phyloP scores from a whole-genome alignment of 495 filamentous ascomycete species.

The Lasiosphaeris hirsuta region DNA sequence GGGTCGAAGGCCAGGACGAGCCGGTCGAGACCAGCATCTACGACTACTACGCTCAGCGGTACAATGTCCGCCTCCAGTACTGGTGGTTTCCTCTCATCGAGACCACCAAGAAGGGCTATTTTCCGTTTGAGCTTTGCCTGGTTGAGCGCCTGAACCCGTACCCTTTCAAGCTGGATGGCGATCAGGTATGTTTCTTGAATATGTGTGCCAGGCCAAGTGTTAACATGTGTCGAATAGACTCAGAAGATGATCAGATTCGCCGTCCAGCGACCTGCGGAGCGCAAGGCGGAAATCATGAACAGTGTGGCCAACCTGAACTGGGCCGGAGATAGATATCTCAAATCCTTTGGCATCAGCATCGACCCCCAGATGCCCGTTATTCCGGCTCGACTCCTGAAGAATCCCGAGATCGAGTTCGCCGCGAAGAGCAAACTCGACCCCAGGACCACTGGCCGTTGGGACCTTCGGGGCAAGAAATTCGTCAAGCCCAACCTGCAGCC shows the following conservation, averaged over 20 bases:
- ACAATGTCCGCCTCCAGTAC: slow-evolving; percentile 54
- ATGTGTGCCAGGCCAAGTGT: background rate
- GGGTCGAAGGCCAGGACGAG: slow-evolving; percentile 49
- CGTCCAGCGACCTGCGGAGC: slow-evolving; percentile 57
- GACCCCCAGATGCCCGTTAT: slow-evolving; percentile 56
- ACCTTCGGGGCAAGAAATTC: slow-evolving; percentile 78
- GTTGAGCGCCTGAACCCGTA: slow-evolving; percentile 65
- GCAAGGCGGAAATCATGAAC: slow-evolving; percentile 58
- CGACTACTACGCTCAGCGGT: slow-evolving; percentile 66
- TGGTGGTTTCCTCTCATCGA: slow-evolving; percentile 63
- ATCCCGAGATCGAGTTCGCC: slow-evolving; percentile 66
- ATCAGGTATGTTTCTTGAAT: slow-evolving; percentile 2
- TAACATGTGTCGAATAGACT: slow-evolving; percentile 47
- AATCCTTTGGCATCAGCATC: slow-evolving; percentile 66
- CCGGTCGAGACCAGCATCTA: slow-evolving; percentile 47
- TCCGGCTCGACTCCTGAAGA: slow-evolving; percentile 66
- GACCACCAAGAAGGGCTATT: slow-evolving; percentile 61
- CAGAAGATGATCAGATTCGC: slow-evolving; percentile 86
- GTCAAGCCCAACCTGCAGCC: slow-evolving; percentile 52
- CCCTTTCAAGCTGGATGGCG: slow-evolving; percentile 68
- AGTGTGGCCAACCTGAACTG: slow-evolving; percentile 67
- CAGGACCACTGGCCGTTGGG: slow-evolving; percentile 69
- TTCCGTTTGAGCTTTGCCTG: slow-evolving; percentile 74
- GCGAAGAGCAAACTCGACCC: slow-evolving; percentile 50
- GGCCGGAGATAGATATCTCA: slow-evolving; percentile 62